Evolutionary conservation across 2,329 filamentous ascomycete genomes (phyloP).

Genomic region (Microdochium nivale): DNA sequence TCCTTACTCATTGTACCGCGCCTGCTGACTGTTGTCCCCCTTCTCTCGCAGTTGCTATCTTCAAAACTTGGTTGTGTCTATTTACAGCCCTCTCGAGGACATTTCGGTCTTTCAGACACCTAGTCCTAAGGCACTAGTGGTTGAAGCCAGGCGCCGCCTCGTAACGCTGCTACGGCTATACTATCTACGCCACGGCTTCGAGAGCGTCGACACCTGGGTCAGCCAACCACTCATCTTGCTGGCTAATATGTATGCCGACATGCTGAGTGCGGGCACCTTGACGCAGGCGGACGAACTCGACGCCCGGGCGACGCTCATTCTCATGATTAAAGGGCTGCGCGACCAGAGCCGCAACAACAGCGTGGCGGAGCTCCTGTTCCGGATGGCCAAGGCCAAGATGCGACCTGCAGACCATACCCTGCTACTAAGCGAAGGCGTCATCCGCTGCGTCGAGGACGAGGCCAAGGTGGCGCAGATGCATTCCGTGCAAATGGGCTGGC

Average conservation of each 20-base stretch:
- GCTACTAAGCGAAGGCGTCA: conserved; percentile 5
- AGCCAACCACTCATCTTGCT: conserved; percentile 10
- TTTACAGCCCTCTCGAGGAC: conserved; percentile 17
- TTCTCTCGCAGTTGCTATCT: conserved; percentile 22
- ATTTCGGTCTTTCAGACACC: conserved; percentile 4
- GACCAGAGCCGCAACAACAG: conserved; percentile 16
- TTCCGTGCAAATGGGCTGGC: neutral
- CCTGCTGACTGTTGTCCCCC: too few relatives aligned
- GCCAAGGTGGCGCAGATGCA: conserved; percentile 7
- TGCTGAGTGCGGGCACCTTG: conserved; percentile 6
- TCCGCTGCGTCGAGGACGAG: conserved; percentile 7
- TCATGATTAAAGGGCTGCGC: conserved; percentile 15
- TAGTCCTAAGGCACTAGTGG: conserved; percentile 7
- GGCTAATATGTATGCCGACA: conserved; percentile 8
- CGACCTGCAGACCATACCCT: conserved; percentile 7
- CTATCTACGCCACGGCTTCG: conserved; percentile 21
- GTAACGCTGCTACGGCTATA: conserved; percentile 20
- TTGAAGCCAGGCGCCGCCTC: conserved; percentile 11
- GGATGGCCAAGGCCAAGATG: conserved; percentile 9
- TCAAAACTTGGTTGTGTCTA: conserved; percentile 22
- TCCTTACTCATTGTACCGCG: neutral
- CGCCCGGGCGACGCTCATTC: conserved; percentile 12
- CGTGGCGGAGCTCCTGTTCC: conserved; percentile 11
- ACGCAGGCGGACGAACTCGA: conserved; percentile 5
- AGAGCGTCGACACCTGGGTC: conserved; percentile 11